Percentiles rank a stretch among this genome's conserved stretches.
These are phyloP conservation scores for Scleromitrula shiraiana DNA, from an alignment of 2,329 filamentous ascomycete species.

Conservation along the genomic window DNA sequence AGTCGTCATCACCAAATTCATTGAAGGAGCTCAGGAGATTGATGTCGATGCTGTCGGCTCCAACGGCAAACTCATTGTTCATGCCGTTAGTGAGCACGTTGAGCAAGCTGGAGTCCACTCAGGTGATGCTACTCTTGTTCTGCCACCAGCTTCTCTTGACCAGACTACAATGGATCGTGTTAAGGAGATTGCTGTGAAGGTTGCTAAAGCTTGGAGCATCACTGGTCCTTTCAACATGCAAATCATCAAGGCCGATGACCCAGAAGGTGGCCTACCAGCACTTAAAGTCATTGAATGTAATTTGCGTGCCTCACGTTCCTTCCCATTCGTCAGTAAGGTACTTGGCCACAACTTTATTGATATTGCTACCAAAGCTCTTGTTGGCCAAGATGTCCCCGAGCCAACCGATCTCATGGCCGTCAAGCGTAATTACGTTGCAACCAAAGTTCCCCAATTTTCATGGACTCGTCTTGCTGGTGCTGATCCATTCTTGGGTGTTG, in stretches of 20 bases:
- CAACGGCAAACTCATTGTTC: conserved; percentile 76
- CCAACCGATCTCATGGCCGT: conserved; percentile 81
- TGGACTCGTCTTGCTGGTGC: conserved; percentile 97
- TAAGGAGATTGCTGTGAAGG: conserved; percentile 93
- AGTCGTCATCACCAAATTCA: conserved; percentile 97
- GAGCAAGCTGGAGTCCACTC: conserved; percentile 98
- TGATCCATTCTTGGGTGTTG: conserved; percentile 94
- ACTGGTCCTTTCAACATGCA: conserved; percentile 99
- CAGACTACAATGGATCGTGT: conserved; percentile 71
- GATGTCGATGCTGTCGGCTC: conserved; percentile 91
- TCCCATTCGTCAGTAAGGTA: conserved; percentile 97
- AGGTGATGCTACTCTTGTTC: conserved; percentile 88
- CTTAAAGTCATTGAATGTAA: conserved; percentile 99
- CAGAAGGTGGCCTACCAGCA: conserved; percentile 63
- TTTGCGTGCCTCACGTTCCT: conserved; percentile 90
- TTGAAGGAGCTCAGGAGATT: conserved; percentile 92
- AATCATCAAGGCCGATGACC: conserved; percentile 85
- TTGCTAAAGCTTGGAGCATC: conserved; percentile 94
- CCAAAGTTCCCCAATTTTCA: conserved; percentile 97
- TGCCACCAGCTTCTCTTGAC: conserved; percentile 78
- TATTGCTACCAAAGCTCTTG: conserved; percentile 79
- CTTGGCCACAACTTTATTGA: conserved; percentile 96
- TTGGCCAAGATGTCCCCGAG: conserved; percentile 76
- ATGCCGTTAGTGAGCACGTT: conserved; percentile 91
- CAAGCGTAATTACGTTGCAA: conserved; percentile 87